Base-by-base conservation (phyloP, 768 basidiomycete species). In the Termitomyces sp. region DNA sequence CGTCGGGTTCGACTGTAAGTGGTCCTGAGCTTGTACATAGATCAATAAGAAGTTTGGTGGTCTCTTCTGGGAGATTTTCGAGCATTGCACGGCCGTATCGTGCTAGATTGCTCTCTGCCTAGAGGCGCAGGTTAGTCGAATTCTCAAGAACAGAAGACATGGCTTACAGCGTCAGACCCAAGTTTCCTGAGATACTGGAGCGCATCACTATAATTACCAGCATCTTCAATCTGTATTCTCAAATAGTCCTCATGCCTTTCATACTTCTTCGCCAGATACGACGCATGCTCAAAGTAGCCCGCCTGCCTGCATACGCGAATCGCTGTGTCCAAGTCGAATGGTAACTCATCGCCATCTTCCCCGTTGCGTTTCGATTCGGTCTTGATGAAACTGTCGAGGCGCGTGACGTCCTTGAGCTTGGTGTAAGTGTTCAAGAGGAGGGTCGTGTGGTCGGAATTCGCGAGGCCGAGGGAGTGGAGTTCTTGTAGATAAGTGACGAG, bases 271-370 rank as follows among this genome's bases (percentile, higher is more conserved):
- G 97, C 96, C 16, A 99, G 81, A 68, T 95, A 98, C 1, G 86
- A 84, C 1, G 96, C 96, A 67, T 98, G 96, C 55, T 95, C 89
- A 64, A 92, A 97, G 70, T 96, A 98, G 0, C 94, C 93, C 1
- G 95, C 96, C 70, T 98, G 96, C 27, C 97, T 82, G 65, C 95
- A 98, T 29, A 98, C 96, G 3, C 94, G 84, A 53, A 99, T 98
- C 0, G 95, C 97, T 0, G 97, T 99, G 59, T 96, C 94, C 42
- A 99, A 80, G 68, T 98, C 97, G 68, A 98, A 99, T 0, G 96
- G 97, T 4, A 96, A 81, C 66, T 95, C 94, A 32, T 78, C 75
- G 10, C 73, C 67, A 42, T 80, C 77, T 21, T 79, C 75, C 17
- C 75, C 76, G 16, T 71, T 70, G 14, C 82, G 76, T 42, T 78